Conservation (phyloP, 257 asterid genomes). For the Agastache rugosa region DNA sequence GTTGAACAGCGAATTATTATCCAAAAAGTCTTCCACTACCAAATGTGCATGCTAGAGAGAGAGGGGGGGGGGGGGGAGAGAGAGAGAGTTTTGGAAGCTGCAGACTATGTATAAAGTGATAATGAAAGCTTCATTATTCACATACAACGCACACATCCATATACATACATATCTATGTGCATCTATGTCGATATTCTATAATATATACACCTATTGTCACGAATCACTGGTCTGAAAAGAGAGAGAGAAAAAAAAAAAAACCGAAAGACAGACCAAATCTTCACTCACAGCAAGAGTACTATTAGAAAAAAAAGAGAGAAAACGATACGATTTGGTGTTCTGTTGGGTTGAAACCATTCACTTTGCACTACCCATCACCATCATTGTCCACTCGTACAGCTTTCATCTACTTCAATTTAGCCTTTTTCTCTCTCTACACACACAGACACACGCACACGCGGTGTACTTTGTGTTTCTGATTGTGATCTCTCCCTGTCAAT, state of each 20-base stretch:
- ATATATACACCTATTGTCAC: conserved; percentile 6
- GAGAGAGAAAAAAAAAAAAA: conserved; percentile 23
- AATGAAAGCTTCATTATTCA: conserved; percentile 48
- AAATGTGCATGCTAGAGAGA: conserved; percentile 51
- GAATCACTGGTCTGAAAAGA: conserved; percentile 23
- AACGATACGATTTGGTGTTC: conserved; percentile 55
- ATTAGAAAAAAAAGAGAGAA: conserved; percentile 21
- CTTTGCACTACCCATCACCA: conserved; percentile 58
- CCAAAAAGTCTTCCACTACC: conserved; percentile 49
- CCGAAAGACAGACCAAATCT: conserved; percentile 53
- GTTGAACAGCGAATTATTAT: conserved; percentile 25
- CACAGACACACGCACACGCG: neutral
- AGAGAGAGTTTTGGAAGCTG: conserved; percentile 35
- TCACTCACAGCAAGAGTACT: conserved; percentile 39
- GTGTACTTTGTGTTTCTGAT: conserved; percentile 35
- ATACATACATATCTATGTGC: conserved; percentile 12
- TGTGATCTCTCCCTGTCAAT: conserved; percentile 38
- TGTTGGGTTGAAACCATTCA: conserved; percentile 63
- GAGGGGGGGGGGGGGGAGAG: too few relatives aligned
- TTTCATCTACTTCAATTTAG: conserved; percentile 36
- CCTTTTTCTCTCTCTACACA: conserved; percentile 31
- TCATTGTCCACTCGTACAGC: conserved; percentile 61
- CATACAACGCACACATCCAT: conserved; percentile 36
- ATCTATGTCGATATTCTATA: conserved; percentile 15
- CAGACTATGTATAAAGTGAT: conserved; percentile 9